phyloP scores from a whole-genome alignment of 1,284 basidiomycete genomes.

The Afroboletus lepidellus region DNA sequence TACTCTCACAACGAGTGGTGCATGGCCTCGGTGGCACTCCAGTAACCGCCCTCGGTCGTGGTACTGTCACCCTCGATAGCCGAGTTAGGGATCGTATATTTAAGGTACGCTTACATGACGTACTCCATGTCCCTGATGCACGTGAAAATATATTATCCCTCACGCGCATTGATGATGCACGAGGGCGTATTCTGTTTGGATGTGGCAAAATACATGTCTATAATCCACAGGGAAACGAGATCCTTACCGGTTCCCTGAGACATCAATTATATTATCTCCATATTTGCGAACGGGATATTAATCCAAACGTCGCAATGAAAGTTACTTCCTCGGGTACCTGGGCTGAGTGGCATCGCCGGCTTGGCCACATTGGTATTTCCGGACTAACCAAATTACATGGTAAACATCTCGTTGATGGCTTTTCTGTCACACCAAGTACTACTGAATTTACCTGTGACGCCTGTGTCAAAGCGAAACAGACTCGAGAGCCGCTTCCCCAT shows the following conservation, averaged over 20 bases:
- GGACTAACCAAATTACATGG: background rate
- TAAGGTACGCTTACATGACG: background rate
- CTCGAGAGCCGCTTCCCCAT: background rate
- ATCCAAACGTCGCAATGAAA: background rate
- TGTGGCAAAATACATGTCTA: too few relatives aligned
- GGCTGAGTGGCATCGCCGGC: background rate
- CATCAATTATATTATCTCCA: too few relatives aligned
- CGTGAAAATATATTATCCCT: background rate
- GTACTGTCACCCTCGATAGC: background rate
- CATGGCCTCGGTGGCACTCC: too few relatives aligned
- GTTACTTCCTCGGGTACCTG: background rate
- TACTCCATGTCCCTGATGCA: background rate
- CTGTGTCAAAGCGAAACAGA: background rate
- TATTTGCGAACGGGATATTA: too few relatives aligned
- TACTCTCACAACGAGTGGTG: too few relatives aligned
- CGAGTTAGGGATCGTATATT: too few relatives aligned
- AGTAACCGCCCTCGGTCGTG: background rate
- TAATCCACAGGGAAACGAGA: too few relatives aligned
- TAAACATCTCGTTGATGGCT: background rate
- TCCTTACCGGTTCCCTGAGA: too few relatives aligned
- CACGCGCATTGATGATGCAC: too few relatives aligned
- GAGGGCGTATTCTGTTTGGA: too few relatives aligned
- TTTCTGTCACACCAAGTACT: background rate
- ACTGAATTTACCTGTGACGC: background rate
- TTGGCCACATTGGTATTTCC: background rate